Base-by-base conservation (phyloP, 1,139 yeast species). In the Candida frijolesensis region DNA sequence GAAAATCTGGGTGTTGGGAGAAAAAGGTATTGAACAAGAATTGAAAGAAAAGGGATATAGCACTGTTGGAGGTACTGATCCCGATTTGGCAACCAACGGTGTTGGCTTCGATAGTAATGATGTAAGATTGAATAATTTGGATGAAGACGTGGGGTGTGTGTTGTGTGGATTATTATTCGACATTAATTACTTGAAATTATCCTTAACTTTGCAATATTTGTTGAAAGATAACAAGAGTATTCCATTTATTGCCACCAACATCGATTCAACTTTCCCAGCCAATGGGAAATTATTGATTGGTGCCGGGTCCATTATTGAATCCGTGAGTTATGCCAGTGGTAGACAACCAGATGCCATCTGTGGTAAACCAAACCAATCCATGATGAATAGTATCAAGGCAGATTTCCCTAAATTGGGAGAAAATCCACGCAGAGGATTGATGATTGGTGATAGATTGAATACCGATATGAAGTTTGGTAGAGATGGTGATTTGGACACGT, bases 391-490 rank as follows among this genome's bases (percentile, higher is more conserved):
- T 51, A 47, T 60, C 1, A 55, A 58, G 7, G 67, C 74, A 33
- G 61, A 32, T 32, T 32, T n/a, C 35, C 35, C 71, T 0, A 69
- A 64, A 1, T 63, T 76, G 47, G 65, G 69, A 19, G 71, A 82
- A 38, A 82, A 83, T 53, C 86, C 89, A 39, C 62, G 72, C 12
- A 78, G 82, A 51, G 87, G 96, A 8, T 79, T 94, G 57, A 94
- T 94, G 98, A 83, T 94, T 55, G 99, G 99, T 29, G 99, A 94
- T 67, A 79, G 99, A 55, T 76, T 94, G 54, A 92, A 94, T 65
- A 94, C 99, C 1, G 99, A 94, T 62, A 94, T 94, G 84, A 82
- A 80, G 61, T 94, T 94, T 68, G 99, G 99, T 41, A 77, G 82
- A 51, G 85, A 85, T 53, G 96, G 97, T 46, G 95, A 95, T 0